Base-by-base conservation (phyloP, 176 grass and related monocot genomes). In the Paspalum vaginatum region DNA sequence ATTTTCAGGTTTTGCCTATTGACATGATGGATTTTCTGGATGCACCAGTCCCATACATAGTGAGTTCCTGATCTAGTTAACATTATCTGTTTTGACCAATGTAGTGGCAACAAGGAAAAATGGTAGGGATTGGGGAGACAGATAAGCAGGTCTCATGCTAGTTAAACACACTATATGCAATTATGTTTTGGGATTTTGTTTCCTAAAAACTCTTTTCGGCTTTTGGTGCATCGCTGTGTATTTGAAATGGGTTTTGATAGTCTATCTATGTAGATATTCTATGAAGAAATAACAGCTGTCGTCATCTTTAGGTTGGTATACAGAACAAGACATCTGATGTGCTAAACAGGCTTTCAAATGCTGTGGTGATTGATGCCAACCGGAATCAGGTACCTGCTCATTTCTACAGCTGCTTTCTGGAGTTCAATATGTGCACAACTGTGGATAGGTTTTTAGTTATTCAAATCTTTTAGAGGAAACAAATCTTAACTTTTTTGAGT, bases 11-110 rank as follows among this genome's bases (percentile, higher is more conserved):
- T 91, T 91, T 99, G 79, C 97, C 97, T 61, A 75, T 83, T 77
- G 90, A 99, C 79, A 99, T 99, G 84, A 68, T 96, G 82, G 97
- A 99, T 61, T 99, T 99, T 91, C 79, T 99, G 47, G 97, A 99
- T 84, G 97, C 97, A 25, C 97, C 97, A 75, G 97, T 99, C 90
- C 97, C 97, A 58, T 99, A 89, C 68, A 90, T 99, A 82, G 97
- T 99, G 80, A 99, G 92, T 89, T 87, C 78, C 80, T 20, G 24
- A 61, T 69, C 74, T 87, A 27, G 43, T 60, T 69, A 42, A 0
- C 15, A 78, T 13, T 43, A 15, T 65, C 71, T 72, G 38, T 75
- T 55, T 85, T 89, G 15, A 54, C 58, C 16, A 56, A 26, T 13
- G 20, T 80, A 70, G 77, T 62, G 53, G 47, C n/a, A 65, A 50